These are phyloP conservation scores for Glutinoglossum americanum DNA, from an alignment of 495 filamentous ascomycete species.

Conservation along the genomic window DNA sequence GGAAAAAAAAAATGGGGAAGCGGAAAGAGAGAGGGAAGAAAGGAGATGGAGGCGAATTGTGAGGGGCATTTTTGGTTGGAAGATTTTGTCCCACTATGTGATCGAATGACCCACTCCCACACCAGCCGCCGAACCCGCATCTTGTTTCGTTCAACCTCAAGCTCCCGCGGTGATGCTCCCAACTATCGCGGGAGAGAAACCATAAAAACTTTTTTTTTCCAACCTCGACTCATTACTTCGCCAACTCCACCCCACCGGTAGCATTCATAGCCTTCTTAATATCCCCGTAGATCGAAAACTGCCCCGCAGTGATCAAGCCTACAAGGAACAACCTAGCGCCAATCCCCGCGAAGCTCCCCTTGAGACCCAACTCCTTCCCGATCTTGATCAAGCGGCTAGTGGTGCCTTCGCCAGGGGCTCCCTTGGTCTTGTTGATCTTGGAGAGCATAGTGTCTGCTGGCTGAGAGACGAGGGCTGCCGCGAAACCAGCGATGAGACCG, in stretches of 20 bases:
- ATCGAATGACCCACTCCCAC: too few species aligned
- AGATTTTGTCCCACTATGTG: too few species aligned
- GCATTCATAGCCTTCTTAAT: slow-evolving; percentile 44
- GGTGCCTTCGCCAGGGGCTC: slow-evolving; percentile 85
- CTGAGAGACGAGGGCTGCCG: slow-evolving; percentile 88
- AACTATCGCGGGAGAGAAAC: too few species aligned
- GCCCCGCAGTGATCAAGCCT: slow-evolving; percentile 65
- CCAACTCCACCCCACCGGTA: slow-evolving; percentile 62
- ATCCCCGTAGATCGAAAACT: slow-evolving; percentile 93
- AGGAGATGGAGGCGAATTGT: too few species aligned
- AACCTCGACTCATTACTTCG: slow-evolving; percentile 12
- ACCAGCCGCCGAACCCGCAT: too few species aligned
- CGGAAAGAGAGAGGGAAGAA: too few species aligned
- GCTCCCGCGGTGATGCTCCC: too few species aligned
- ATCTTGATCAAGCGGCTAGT: slow-evolving; percentile 86
- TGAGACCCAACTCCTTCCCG: slow-evolving; percentile 76
- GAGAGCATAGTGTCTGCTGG: slow-evolving; percentile 97
- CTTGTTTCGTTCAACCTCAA: too few species aligned
- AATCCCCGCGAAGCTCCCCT: slow-evolving; percentile 77
- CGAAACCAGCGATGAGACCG: slow-evolving; percentile 94
- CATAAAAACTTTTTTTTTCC: too few species aligned
- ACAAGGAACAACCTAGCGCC: slow-evolving; percentile 84
- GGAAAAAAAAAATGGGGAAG: too few species aligned
- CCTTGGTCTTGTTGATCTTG: slow-evolving; percentile 99
- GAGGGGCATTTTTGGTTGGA: too few species aligned